Base-by-base conservation (phyloP, 1,284 basidiomycete genomes). In the Cystobasidium pallidum region DNA sequence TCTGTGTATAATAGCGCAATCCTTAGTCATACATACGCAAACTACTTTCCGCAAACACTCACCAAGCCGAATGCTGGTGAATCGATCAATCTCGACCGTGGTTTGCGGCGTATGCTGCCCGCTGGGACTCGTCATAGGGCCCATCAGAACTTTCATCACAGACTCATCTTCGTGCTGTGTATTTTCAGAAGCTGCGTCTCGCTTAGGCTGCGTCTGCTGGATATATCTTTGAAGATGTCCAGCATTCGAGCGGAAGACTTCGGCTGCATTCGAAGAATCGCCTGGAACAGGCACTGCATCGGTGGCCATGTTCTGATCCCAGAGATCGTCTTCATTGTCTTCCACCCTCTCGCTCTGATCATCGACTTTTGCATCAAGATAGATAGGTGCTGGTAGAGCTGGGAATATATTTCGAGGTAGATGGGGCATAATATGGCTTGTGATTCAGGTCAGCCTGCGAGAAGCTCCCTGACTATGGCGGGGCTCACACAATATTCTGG, bases 1-100 rank as follows among this genome's bases (percentile, higher is more conserved):
- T 77, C 80, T 80, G 73, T 13, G 24, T 49, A 10, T 41, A 21
- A 26, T 19, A 82, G 73, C 15, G 8, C n/a, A 28, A 39, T 47
- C 30, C 49, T 51, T 24, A 26, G 6, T 2, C 45, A 51, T 28
- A 17, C 24, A 24, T 6, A 24, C 24, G 24, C 24, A 24, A 28
- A 2, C 2, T 26, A 15, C 10, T 10, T n/a, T 19, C n/a, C 39
- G n/a, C n/a, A n/a, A n/a, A n/a, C n/a, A 8, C 86, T 43, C 77
- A 91, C 90, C 85, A 71, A 89, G 85, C 70, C 84, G 80, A 24
- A 83, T 77, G 11, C 84, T 78, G 32, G 87, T 84, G 70, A 91
- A 86, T 80, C 86, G 85, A 1, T 82, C 75, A 58, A 90, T 77
- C 45, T 85, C 78, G 17, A 85, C 78, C 3, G 80, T 81, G 0